Evolutionary conservation across 140 eudicot species (phyloP), one percentile per base, ranked within the genome.

Genomic region (Oenanthe javanica): DNA sequence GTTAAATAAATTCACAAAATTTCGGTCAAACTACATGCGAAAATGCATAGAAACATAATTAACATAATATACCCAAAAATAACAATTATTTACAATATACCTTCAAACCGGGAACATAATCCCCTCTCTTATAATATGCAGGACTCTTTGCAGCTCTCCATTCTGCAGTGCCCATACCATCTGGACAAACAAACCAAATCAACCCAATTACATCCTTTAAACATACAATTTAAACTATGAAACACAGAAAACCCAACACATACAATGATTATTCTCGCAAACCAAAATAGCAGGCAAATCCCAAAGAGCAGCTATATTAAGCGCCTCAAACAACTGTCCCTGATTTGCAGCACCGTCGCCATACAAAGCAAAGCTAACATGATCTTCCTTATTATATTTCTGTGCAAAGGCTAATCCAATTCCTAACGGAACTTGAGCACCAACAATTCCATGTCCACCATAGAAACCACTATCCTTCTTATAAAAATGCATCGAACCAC

Each of bases 71-170:
- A 75, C 19, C 45, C 23, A 61, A 3, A 36, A 49, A 4, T 36
- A 51, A 23, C n/a, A 79, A 51, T 51, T 66, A 12, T 31, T 3
- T 51, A 79, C 70, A 13, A 61, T 79, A 80, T 76, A 91, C 98
- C 98, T 90, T 92, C 85, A 92, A 84, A 14, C 98, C 98, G 38
- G 98, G 98, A 86, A 94, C 98, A 87, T 94, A 94, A 82, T 94
- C 98, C n/a, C 98, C 98, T 84, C 97, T 89, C 86, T 94, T 92
- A 87, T 90, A 94, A 82, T 94, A 94, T 78, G 96, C 86, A 43
- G 98, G 97, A 86, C 94, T 92, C 89, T 92, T 94, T 31, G 98
- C 96, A 52, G 98, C 93, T 82, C 96, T 92, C 98, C 98, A 92
- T 84, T 92, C 98, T 11, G 97, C 96, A 19, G 97, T 94, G 19